phyloP scores from a whole-genome alignment of 2,329 filamentous ascomycete genomes.

The Diaporthe destruens region DNA sequence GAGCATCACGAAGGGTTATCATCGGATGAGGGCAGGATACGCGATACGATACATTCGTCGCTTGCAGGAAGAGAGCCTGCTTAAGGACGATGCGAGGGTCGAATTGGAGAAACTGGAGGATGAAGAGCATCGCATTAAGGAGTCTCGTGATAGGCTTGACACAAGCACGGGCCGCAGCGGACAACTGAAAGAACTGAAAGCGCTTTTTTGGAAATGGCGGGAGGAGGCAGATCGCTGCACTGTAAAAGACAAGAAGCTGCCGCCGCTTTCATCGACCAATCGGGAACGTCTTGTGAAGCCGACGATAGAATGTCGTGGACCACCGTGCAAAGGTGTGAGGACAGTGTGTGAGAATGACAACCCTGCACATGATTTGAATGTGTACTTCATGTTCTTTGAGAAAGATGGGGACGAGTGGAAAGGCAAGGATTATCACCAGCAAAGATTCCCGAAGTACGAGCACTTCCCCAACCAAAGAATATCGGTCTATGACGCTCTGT shows the following conservation, averaged over 20 bases:
- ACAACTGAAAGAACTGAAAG: background rate
- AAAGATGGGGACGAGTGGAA: background rate
- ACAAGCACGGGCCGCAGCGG: background rate
- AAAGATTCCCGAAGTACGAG: background rate
- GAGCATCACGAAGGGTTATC: background rate
- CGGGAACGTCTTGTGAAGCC: background rate
- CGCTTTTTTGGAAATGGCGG: background rate
- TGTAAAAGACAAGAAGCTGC: no score
- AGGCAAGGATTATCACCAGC: background rate
- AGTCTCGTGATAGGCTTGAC: background rate
- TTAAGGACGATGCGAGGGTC: background rate
- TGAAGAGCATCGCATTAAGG: slow-evolving; percentile 5
- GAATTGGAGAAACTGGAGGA: background rate
- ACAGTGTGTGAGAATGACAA: background rate
- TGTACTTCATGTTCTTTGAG: slow-evolving; percentile 28
- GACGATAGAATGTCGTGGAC: background rate
- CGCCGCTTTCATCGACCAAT: no score
- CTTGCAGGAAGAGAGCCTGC: background rate
- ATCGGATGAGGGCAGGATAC: background rate
- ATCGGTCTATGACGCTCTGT: background rate
- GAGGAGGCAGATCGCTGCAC: background rate
- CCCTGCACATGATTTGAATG: slow-evolving; percentile 4
- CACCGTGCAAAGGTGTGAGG: background rate
- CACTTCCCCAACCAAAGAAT: slow-evolving; percentile 20
- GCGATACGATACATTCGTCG: background rate